Conservation (phyloP, 768 basidiomycete species). For the Mycena crocata region DNA sequence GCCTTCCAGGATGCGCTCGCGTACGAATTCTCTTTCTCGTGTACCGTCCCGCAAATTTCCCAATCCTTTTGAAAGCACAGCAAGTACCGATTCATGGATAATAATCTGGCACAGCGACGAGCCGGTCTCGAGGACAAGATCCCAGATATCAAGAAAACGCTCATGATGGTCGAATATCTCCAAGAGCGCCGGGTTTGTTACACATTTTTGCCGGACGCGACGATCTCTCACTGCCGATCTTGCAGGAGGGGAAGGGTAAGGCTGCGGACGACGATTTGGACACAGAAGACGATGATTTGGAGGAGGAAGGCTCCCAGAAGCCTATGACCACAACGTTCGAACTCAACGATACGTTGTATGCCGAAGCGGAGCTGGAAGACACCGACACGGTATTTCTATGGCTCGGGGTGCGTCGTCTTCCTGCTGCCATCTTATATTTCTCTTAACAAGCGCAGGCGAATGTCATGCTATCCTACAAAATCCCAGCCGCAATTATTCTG, state of each 20-base stretch:
- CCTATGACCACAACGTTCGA: constrained; percentile 90
- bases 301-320: constrained; percentile 62
- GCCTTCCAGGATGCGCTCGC: constrained; percentile 93
- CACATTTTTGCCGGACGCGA: background rate
- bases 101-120: constrained; percentile 81
- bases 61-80: constrained; percentile 63
- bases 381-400: constrained; percentile 93
- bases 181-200: constrained; percentile 75
- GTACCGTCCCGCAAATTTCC: constrained; percentile 30
- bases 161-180: constrained; percentile 89
- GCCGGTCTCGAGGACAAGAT: constrained; percentile 92
- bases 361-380: constrained; percentile 89
- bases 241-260: constrained; percentile 71
- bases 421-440: background rate
- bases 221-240: constrained; percentile 12
- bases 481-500: constrained; percentile 80
- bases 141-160: constrained; percentile 93
- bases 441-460: constrained; percentile 76
- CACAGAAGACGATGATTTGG: constrained; percentile 47
- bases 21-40: constrained; percentile 61
- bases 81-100: constrained; percentile 99
- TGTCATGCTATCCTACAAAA: constrained; percentile 95
- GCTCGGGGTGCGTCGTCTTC: constrained; percentile 81
- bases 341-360: constrained; percentile 94
- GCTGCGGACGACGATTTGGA: constrained; percentile 63